A percentile compares a stretch with the other conserved stretches of the same genome.
These are phyloP conservation scores for Arbutus unedo DNA, from an alignment of 148 eudicot genomes.

Conservation along the genomic window DNA sequence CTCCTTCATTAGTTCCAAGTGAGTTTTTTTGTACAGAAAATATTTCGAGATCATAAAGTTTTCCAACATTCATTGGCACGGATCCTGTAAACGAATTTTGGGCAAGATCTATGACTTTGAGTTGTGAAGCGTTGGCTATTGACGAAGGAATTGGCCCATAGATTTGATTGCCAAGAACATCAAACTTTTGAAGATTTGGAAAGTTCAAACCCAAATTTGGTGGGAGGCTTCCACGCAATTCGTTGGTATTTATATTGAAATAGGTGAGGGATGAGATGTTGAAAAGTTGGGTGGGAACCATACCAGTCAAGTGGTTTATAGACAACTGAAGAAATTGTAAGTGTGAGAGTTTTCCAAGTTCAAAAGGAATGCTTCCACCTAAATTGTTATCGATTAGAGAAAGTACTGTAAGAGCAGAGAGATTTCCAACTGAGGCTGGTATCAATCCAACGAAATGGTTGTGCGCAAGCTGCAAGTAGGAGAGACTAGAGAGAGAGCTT, in stretches of 20 bases:
- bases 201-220: constrained; percentile 10
- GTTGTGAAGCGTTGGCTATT: constrained; percentile 16
- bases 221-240: constrained; percentile 10
- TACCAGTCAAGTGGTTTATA: not conserved
- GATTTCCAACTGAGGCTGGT: constrained; percentile 10
- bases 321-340: not conserved
- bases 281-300: constrained; percentile 3
- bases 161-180: not conserved
- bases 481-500: constrained; percentile 4
- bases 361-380: constrained; percentile 2
- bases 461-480: not conserved
- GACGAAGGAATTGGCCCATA: constrained; percentile 4
- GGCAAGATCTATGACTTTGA: not conserved
- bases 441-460: not conserved
- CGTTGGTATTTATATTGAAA: not conserved
- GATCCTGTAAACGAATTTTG: not conserved
- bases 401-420: not conserved
- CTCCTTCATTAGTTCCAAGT: not conserved
- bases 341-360: constrained; percentile 1
- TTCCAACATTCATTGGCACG: constrained; percentile 6
- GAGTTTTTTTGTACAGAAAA: not conserved
- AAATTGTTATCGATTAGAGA: not conserved
- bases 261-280: constrained; percentile 3
- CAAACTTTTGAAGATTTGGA: not conserved
- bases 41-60: not conserved